These are phyloP conservation scores for Beauveria bassiana DNA, from an alignment of 2,329 filamentous ascomycete genomes.

Conservation along the genomic window DNA sequence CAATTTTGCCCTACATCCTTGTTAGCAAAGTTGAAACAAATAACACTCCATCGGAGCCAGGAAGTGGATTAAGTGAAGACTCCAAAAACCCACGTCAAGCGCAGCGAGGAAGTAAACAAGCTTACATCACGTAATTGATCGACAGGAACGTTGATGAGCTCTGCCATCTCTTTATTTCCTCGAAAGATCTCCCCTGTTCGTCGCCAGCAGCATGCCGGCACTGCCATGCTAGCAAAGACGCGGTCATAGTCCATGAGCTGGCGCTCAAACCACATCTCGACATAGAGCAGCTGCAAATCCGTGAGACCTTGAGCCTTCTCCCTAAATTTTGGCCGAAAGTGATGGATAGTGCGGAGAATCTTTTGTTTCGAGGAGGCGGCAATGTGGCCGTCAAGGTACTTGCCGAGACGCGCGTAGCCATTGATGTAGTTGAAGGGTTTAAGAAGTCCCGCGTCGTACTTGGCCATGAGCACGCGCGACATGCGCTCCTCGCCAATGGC, in stretches of 20 bases:
- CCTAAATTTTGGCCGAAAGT: conserved; percentile 90
- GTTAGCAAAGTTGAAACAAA: not conserved
- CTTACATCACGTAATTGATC: conserved; percentile 84
- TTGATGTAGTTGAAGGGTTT: conserved; percentile 99
- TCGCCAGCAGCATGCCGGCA: conserved; percentile 95
- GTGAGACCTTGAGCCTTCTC: conserved; percentile 89
- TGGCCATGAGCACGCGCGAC: conserved; percentile 87
- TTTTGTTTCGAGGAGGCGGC: conserved; percentile 76
- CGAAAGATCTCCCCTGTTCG: conserved; percentile 95
- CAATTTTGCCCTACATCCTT: conserved; percentile 71
- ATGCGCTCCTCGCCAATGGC: conserved; percentile 88
- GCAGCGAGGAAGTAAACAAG: conserved; percentile 16
- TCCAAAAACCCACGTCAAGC: not conserved
- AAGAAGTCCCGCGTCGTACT: conserved; percentile 89
- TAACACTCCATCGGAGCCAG: not conserved
- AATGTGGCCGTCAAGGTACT: conserved; percentile 88
- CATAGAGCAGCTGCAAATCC: conserved; percentile 87
- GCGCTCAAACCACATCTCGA: conserved; percentile 99
- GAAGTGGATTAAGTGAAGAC: not conserved
- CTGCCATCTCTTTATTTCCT: conserved; percentile 98
- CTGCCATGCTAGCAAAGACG: conserved; percentile 97
- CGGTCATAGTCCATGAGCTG: conserved; percentile 97
- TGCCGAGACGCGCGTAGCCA: conserved; percentile 80
- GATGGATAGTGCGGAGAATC: conserved; percentile 83
- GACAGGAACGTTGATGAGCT: conserved; percentile 87